phyloP scores from a whole-genome alignment of 2,329 filamentous ascomycete genomes.

The Pestalotiopsis sp. region DNA sequence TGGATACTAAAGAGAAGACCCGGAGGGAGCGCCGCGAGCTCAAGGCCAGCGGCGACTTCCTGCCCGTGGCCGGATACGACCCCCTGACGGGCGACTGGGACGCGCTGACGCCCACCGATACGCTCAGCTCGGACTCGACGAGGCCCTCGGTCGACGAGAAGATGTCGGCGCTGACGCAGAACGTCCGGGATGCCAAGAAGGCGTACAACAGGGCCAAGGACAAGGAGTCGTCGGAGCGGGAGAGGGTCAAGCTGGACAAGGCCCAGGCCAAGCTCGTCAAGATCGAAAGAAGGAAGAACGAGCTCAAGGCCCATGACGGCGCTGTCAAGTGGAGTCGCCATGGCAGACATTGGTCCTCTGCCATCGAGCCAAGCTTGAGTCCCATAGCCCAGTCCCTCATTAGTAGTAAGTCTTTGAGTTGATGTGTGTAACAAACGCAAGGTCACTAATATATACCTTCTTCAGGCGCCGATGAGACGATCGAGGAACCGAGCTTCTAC shows the following conservation, averaged over 20 bases:
- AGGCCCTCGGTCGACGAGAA: constrained; percentile 31
- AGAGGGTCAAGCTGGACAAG: constrained; percentile 35
- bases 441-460: not conserved
- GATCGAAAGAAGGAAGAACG: constrained; percentile 43
- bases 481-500: not conserved
- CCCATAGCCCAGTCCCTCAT: constrained; percentile 48
- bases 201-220: constrained; percentile 37
- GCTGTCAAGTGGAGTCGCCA: constrained; percentile 47
- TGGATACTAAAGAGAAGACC: constrained; percentile 31
- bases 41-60: constrained; percentile 59
- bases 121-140: constrained; percentile 46
- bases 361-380: constrained; percentile 50
- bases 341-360: constrained; percentile 53
- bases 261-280: constrained; percentile 44
- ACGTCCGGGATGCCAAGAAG: constrained; percentile 36
- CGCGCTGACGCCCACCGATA: constrained; percentile 47
- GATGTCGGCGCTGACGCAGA: constrained; percentile 33
- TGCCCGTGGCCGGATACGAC: constrained; percentile 62
- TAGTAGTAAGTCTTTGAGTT: constrained; percentile 21
- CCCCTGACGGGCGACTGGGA: constrained; percentile 57
- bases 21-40: constrained; percentile 47
- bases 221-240: constrained; percentile 44
- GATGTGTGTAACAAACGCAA: not conserved
- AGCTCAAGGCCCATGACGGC: constrained; percentile 33
- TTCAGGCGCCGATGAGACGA: not conserved